phyloP scores from a whole-genome alignment of 768 basidiomycete species.

The Pleurotus tuber-regium region DNA sequence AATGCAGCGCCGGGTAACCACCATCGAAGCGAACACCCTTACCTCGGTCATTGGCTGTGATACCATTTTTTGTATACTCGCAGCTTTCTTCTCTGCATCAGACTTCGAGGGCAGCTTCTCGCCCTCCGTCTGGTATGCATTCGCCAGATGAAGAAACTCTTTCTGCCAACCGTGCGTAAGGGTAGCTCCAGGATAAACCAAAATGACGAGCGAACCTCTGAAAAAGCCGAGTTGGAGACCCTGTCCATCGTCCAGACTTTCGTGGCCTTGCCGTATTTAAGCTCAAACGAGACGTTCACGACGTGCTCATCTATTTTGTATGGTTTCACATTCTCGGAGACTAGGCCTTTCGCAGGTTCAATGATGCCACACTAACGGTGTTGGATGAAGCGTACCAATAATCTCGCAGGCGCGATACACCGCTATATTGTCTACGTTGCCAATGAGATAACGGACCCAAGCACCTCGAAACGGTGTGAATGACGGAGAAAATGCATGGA shows the following conservation, averaged over 20 bases:
- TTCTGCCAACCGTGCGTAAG: constrained; percentile 39
- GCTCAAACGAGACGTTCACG: constrained; percentile 66
- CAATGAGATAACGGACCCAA: constrained; percentile 86
- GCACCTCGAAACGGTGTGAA: constrained; percentile 47
- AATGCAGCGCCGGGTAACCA: constrained; percentile 11
- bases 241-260: constrained; percentile 76
- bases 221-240: constrained; percentile 74
- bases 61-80: constrained; percentile 56
- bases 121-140: constrained; percentile 44
- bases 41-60: constrained; percentile 81
- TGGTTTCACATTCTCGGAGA: constrained; percentile 51
- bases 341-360: constrained; percentile 38
- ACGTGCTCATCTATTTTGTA: constrained; percentile 69
- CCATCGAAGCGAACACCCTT: constrained; percentile 17
- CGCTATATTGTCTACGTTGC: constrained; percentile 49
- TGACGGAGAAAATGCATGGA: constrained; percentile 9
- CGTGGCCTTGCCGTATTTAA: constrained; percentile 72
- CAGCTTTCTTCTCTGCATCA: constrained; percentile 61
- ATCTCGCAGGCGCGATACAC: constrained; percentile 87
- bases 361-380: not conserved
- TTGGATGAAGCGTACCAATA: constrained; percentile 48
- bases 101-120: constrained; percentile 67
- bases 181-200: constrained; percentile 7
- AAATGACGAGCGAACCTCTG: constrained; percentile 44
- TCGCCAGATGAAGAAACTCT: constrained; percentile 66